Base-by-base conservation (phyloP, 345 rosid species). In the Toxicodendron radicans region DNA sequence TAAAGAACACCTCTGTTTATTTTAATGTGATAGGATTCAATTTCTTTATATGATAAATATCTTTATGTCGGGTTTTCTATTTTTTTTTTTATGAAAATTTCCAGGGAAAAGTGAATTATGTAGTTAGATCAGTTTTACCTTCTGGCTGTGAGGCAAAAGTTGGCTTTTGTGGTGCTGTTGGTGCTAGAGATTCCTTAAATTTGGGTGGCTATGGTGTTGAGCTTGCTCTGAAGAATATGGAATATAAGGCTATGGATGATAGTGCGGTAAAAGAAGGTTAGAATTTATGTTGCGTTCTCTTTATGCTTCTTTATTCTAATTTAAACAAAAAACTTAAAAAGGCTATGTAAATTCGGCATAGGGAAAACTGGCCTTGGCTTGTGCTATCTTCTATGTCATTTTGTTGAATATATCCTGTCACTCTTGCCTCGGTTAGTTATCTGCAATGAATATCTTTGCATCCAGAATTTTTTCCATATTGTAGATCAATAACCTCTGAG, bases 151-250 rank as follows among this genome's bases (percentile, higher is more conserved):
- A 89, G 83, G 78, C 76, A 76, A 82, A 86, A 84, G 85, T 76
- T 79, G 86, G 93, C 27, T 77, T 66, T n/a, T 95, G 98, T 75
- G 97, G 90, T 82, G 94, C 97, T 78, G 75, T 93, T 78, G 98
- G 99, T 59, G 81, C 92, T 20, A 84, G 77, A 69, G 97, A 87
- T 73, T 81, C 86, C 77, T 86, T 92, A 79, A 87, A 86, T 80
- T 89, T 93, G 85, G 99, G 95, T 78, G 99, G 99, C 70, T 95
- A 93, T 83, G 98, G 99, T 59, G 97, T 93, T 45, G 99, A 95
- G 83, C 99, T 95, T 82, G 99, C 99, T 75, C 58, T 95, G 84
- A 95, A 95, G 87, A 95, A 93, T 81, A 95, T 95, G 99, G 98
- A 95, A 82, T 95, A 95, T 73, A 95, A 95, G 77, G 99, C 99